These are phyloP conservation scores for Phytopythium chamaehyphon DNA, from an alignment of 352 stramenopile genomes.

Conservation along the genomic window DNA sequence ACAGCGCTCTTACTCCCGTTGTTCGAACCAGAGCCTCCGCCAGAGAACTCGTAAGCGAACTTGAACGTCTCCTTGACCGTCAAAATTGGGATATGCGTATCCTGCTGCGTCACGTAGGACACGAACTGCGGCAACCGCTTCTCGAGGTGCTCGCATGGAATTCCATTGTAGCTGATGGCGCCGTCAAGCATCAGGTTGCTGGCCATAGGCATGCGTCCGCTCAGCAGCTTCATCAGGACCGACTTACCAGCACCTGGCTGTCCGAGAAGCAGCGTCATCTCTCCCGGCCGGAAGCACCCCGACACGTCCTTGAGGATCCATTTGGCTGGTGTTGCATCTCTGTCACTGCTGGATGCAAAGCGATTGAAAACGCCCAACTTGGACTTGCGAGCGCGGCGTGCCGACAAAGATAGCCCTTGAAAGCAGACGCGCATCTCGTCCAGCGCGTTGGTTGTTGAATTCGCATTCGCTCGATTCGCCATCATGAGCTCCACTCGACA, in stretches of 20 bases:
- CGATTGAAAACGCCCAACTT: not conserved
- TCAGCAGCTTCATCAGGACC: slow-evolving; percentile 34
- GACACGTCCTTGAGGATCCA: slow-evolving; percentile 32
- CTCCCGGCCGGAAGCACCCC: slow-evolving; percentile 35
- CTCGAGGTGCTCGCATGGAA: slow-evolving; percentile 13
- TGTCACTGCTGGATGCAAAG: no score
- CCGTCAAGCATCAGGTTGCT: slow-evolving; percentile 20
- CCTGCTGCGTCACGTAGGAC: slow-evolving; percentile 41
- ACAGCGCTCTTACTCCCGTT: slow-evolving; percentile 36
- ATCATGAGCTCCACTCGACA: no score
- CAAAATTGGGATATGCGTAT: slow-evolving; percentile 43
- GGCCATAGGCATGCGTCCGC: slow-evolving; percentile 30
- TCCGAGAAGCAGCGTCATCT: slow-evolving; percentile 38
- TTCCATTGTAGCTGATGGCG: slow-evolving; percentile 30
- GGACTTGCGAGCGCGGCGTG: slow-evolving; percentile 12
- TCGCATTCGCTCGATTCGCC: no score
- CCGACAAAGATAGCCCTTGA: slow-evolving; percentile 30
- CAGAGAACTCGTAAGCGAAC: slow-evolving; percentile 87
- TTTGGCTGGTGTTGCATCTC: slow-evolving; percentile 1
- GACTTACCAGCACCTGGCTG: slow-evolving; percentile 49
- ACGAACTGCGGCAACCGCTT: slow-evolving; percentile 31
- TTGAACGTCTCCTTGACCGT: slow-evolving; percentile 79
- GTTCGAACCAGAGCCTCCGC: slow-evolving; percentile 19
- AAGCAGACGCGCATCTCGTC: slow-evolving; percentile 46
- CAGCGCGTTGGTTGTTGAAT: slow-evolving; percentile 7